A percentile compares a stretch with the other conserved stretches of the same genome.
phyloP scores from a whole-genome alignment of 2,329 filamentous ascomycete species.

The Aspergillus hiratsukae region DNA sequence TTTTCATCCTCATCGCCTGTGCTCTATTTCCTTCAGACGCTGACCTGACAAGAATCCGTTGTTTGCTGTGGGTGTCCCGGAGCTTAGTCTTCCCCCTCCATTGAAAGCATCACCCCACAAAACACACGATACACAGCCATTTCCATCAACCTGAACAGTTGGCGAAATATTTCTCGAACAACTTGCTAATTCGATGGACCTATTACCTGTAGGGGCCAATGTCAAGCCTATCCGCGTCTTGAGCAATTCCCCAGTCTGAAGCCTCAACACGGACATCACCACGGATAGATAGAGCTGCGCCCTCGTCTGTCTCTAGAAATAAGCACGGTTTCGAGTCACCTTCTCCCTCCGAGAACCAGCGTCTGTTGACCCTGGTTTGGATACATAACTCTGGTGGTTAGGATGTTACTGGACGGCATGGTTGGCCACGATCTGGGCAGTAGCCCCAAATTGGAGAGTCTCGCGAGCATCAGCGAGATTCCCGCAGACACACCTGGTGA shows the following conservation, averaged over 20 bases:
- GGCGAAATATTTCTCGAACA: background rate
- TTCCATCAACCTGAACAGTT: background rate
- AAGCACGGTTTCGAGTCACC: background rate
- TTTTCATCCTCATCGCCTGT: slow-evolving; percentile 1
- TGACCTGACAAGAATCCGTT: background rate
- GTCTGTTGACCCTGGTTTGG: background rate
- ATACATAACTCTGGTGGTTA: slow-evolving; percentile 6
- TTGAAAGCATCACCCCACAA: background rate
- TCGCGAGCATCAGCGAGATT: slow-evolving; percentile 40
- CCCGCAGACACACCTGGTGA: slow-evolving; percentile 37
- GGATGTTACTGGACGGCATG: slow-evolving; percentile 37
- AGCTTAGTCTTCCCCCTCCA: background rate
- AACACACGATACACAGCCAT: background rate
- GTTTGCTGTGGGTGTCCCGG: background rate
- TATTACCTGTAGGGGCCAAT: slow-evolving; percentile 6
- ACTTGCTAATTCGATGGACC: slow-evolving; percentile 1
- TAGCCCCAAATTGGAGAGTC: slow-evolving; percentile 34
- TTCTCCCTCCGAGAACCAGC: background rate
- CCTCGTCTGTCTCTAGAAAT: background rate
- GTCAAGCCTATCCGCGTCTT: slow-evolving; percentile 3
- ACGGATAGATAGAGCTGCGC: background rate
- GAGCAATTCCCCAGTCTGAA: background rate
- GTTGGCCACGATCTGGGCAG: slow-evolving; percentile 31
- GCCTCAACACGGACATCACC: background rate
- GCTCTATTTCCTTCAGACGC: background rate